Evolutionary conservation across 768 basidiomycete species (phyloP).

Genomic region (Tephrocybe sp.): DNA sequence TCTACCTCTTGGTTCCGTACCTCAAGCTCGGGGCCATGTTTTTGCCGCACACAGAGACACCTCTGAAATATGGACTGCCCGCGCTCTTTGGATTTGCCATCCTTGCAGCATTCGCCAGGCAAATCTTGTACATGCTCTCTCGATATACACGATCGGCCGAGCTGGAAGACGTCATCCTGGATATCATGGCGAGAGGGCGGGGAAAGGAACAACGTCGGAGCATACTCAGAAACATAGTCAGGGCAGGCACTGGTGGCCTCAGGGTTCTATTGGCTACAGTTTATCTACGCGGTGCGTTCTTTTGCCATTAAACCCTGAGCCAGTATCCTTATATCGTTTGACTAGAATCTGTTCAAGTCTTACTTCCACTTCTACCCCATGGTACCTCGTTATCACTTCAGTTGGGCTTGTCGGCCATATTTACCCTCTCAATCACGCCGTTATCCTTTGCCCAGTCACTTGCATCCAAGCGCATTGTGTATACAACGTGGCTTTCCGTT

Average conservation of each 20-base stretch:
- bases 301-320: background rate
- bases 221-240: constrained; percentile 43
- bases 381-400: constrained; percentile 32
- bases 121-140: constrained; percentile 78
- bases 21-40: constrained; percentile 72
- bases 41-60: constrained; percentile 46
- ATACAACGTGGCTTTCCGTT: constrained; percentile 59
- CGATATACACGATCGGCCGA: constrained; percentile 67
- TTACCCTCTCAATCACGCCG: constrained; percentile 46
- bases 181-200: constrained; percentile 56
- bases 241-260: constrained; percentile 42
- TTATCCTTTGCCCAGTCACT: constrained; percentile 58
- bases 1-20: constrained; percentile 69
- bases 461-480: constrained; percentile 51
- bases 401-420: constrained; percentile 36
- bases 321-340: too few species aligned
- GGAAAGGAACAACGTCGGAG: constrained; percentile 49
- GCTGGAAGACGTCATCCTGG: constrained; percentile 63
- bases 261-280: constrained; percentile 54
- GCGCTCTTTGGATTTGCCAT: constrained; percentile 53
- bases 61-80: constrained; percentile 51
- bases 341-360: constrained; percentile 53
- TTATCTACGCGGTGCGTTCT: constrained; percentile 64
- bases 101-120: constrained; percentile 60
- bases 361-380: constrained; percentile 48